Evolutionary conservation across 2,329 filamentous ascomycete genomes (phyloP).

Genomic region (Fusarium luffae): DNA sequence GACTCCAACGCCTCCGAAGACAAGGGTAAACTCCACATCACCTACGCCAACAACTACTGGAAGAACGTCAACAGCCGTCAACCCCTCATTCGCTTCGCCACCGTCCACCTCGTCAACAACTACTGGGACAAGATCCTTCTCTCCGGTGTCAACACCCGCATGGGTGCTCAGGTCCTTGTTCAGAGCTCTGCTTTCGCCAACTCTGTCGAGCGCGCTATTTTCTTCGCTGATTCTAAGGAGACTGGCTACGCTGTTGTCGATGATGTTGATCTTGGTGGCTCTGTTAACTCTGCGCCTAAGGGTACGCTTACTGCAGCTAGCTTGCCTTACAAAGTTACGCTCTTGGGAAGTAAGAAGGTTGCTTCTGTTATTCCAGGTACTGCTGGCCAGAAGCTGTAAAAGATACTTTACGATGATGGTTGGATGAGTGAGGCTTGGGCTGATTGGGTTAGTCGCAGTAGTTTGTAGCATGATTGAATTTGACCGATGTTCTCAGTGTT

Average conservation of each 20-base stretch:
- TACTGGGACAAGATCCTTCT: conserved; percentile 55
- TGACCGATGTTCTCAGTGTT: too few species aligned
- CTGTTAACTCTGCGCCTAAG: conserved; percentile 53
- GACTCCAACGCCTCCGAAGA: conserved; percentile 68
- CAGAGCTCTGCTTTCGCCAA: conserved; percentile 65
- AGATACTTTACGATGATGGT: not conserved
- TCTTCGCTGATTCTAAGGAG: conserved; percentile 54
- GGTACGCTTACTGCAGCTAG: conserved; percentile 64
- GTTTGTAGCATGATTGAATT: too few species aligned
- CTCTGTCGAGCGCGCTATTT: conserved; percentile 50
- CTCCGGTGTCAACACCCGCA: conserved; percentile 65
- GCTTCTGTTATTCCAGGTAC: conserved; percentile 54
- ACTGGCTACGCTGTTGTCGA: conserved; percentile 56
- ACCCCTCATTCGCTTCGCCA: conserved; percentile 74
- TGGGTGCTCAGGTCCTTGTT: conserved; percentile 66
- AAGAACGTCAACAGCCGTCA: conserved; percentile 70
- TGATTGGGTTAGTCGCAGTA: too few species aligned
- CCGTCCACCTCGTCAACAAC: conserved; percentile 69
- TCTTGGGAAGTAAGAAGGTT: conserved; percentile 59
- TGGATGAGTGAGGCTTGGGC: too few species aligned
- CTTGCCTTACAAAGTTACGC: conserved; percentile 61
- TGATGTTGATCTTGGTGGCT: conserved; percentile 57
- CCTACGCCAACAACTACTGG: conserved; percentile 75
- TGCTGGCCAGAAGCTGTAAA: conserved; percentile 52
- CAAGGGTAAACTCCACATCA: conserved; percentile 70